phyloP scores from a whole-genome alignment of 345 rosid species.

The Pistacia integerrima region DNA sequence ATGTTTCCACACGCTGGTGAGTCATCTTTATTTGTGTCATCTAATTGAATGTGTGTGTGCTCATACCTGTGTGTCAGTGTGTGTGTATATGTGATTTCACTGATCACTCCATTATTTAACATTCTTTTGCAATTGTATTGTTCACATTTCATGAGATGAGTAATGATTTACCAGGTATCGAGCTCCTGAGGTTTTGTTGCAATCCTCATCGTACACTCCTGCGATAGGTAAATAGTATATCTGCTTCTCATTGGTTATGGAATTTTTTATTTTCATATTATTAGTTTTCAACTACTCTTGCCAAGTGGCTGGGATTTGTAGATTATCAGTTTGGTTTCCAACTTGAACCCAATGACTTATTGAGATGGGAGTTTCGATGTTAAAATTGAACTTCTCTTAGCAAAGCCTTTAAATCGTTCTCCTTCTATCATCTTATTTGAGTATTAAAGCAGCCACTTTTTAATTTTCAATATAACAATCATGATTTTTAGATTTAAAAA shows the following conservation, averaged over 20 bases:
- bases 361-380: not conserved
- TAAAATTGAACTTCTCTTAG: not conserved
- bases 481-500: not conserved
- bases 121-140: not conserved
- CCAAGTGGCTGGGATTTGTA: not conserved
- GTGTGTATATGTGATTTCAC: not conserved
- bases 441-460: not conserved
- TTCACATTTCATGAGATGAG: constrained; percentile 13
- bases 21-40: constrained; percentile 17
- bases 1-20: constrained; percentile 96
- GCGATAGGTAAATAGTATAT: constrained; percentile 63
- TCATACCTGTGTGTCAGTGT: not conserved
- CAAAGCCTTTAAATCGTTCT: not conserved
- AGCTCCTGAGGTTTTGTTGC: constrained; percentile 94
- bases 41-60: not conserved
- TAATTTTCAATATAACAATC: not conserved
- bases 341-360: not conserved
- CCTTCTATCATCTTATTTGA: not conserved
- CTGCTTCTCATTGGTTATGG: not conserved
- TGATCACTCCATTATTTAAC: constrained; percentile 9
- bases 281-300: not conserved
- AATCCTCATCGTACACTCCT: constrained; percentile 81
- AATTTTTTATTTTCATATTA: not conserved
- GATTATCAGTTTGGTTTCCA: not conserved
- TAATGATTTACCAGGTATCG: constrained; percentile 64